A percentile compares a stretch with the other conserved stretches of the same genome.
Evolutionary conservation across 768 basidiomycete species (phyloP).

Genomic region (Tylopilus sp.): DNA sequence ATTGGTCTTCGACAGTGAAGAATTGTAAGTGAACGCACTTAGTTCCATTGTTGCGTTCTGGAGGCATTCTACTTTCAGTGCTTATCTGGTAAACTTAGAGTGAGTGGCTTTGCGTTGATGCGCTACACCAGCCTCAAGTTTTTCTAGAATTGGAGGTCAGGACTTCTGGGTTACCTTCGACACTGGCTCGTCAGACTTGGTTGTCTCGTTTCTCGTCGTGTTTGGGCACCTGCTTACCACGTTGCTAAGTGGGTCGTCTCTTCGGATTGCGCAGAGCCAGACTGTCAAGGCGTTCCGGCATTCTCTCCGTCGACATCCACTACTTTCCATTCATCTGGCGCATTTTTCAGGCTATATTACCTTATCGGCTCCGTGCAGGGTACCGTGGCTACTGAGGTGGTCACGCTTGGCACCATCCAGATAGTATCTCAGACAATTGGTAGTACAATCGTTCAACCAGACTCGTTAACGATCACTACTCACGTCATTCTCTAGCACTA

Average conservation of each 20-base stretch:
- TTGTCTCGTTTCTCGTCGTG: conserved; percentile 18
- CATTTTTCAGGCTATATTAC: conserved; percentile 45
- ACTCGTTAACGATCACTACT: not conserved
- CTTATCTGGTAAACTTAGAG: conserved; percentile 40
- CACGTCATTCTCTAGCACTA: conserved; percentile 34
- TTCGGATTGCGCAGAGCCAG: conserved; percentile 39
- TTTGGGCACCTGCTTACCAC: conserved; percentile 1
- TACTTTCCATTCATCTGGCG: conserved; percentile 31
- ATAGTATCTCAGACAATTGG: conserved; percentile 50
- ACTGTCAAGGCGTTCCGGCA: conserved; percentile 43
- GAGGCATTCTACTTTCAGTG: conserved; percentile 23
- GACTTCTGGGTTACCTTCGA: conserved; percentile 46
- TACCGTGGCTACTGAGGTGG: conserved; percentile 46
- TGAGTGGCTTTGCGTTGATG: conserved; percentile 14
- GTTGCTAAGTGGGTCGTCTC: conserved; percentile 50
- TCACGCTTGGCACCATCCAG: conserved; percentile 43
- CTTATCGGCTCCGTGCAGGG: conserved; percentile 53
- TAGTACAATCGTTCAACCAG: conserved; percentile 12
- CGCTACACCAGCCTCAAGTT: conserved; percentile 1
- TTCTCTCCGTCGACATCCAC: conserved; percentile 35
- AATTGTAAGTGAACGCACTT: conserved; percentile 29
- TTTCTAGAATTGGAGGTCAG: conserved; percentile 40
- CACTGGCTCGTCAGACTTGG: conserved; percentile 58
- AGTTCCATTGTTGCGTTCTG: not conserved
- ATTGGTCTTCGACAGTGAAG: conserved; percentile 30